Evolutionary conservation across 768 basidiomycete species (phyloP).

Genomic region (Gloeostereum incarnatum): DNA sequence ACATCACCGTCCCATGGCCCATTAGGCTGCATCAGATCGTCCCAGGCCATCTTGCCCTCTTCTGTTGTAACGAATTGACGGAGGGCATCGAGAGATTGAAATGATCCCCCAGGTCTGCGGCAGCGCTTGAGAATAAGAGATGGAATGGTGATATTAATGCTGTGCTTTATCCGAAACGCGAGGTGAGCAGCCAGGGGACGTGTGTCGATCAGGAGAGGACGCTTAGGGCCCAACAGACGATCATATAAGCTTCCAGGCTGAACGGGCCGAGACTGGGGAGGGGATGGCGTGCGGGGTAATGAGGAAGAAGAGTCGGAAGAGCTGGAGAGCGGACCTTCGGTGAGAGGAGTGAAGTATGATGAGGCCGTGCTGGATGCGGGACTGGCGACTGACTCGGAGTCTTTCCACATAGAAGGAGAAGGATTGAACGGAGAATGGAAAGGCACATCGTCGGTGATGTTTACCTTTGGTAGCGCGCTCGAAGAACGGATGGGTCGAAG

Average conservation of each 20-base stretch:
- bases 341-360: conserved; percentile 9
- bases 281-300: conserved; percentile 2
- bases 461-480: conserved; percentile 38
- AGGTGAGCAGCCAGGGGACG: conserved; percentile 62
- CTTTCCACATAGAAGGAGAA: too few relatives aligned
- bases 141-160: conserved; percentile 82
- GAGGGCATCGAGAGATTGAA: conserved; percentile 58
- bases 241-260: conserved; percentile 36
- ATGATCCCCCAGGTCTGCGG: conserved; percentile 58
- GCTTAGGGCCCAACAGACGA: conserved; percentile 36
- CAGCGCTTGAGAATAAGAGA: conserved; percentile 85
- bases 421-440: too few relatives aligned
- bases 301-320: conserved; percentile 13
- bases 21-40: conserved; percentile 38
- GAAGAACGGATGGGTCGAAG: conserved; percentile 68
- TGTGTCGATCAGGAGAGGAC: conserved; percentile 77
- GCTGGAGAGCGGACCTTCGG: conserved; percentile 3
- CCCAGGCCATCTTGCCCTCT: conserved; percentile 64
- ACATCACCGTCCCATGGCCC: conserved; percentile 68
- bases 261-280: conserved; percentile 21
- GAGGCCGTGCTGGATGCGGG: conserved; percentile 8
- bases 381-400: neutral
- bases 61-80: conserved; percentile 81
- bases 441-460: conserved; percentile 15
- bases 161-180: conserved; percentile 52